These are phyloP conservation scores for Hamamelis virginiana DNA, from an alignment of 164 flowering plant genomes.

Conservation along the genomic window DNA sequence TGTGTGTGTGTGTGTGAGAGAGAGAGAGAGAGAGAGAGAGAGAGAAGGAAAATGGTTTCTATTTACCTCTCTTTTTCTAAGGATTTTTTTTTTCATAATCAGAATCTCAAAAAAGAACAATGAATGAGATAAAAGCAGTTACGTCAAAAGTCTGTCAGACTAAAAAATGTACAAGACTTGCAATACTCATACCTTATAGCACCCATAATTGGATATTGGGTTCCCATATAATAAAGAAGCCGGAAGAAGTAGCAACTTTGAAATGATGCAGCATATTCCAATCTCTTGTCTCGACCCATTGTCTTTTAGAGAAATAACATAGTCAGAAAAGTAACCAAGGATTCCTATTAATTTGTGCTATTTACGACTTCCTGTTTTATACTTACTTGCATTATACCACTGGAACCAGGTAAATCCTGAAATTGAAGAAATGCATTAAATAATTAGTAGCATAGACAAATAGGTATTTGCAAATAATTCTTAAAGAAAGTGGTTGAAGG, in stretches of 20 bases:
- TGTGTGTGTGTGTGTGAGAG: too few species aligned
- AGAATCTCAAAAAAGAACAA: too few species aligned
- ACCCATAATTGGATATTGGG: constrained; percentile 96
- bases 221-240: constrained; percentile 91
- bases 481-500: too few species aligned
- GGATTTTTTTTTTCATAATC: too few species aligned
- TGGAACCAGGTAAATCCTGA: constrained; percentile 91
- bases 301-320: constrained; percentile 42
- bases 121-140: neutral
- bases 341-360: neutral
- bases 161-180: neutral
- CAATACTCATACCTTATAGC: constrained; percentile 68
- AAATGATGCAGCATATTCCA: constrained; percentile 91
- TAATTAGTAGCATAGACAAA: neutral
- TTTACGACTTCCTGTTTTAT: neutral
- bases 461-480: neutral
- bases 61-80: too few species aligned
- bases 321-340: constrained; percentile 10
- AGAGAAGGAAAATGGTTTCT: too few species aligned
- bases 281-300: constrained; percentile 93
- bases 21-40: too few species aligned
- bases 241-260: constrained; percentile 79
- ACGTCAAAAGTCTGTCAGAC: neutral
- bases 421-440: constrained; percentile 8
- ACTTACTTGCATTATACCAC: constrained; percentile 98